Conservation (phyloP, 495 filamentous ascomycete species). For the Copromyces sp. region DNA sequence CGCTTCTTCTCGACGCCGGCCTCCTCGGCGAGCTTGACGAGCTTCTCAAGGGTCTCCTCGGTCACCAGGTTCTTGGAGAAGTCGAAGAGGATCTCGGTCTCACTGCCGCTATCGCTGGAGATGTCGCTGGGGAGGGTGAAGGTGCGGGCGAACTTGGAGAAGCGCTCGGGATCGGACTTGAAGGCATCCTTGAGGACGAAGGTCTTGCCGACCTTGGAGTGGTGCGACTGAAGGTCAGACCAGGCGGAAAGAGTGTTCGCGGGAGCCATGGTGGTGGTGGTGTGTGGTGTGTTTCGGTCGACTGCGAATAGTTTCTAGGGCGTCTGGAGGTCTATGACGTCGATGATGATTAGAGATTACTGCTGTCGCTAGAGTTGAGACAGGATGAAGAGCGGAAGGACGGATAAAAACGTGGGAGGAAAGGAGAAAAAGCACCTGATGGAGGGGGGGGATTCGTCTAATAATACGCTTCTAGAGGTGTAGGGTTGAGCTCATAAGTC, state of each 20-base stretch:
- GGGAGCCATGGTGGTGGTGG: slow-evolving; percentile 45
- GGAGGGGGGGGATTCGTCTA: not conserved
- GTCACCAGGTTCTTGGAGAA: slow-evolving; percentile 98
- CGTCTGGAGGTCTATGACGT: not conserved
- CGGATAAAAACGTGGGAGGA: not conserved
- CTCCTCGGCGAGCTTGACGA: slow-evolving; percentile 84
- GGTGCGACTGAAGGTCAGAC: slow-evolving; percentile 81
- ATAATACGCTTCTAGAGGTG: not conserved
- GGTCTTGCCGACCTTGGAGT: slow-evolving; percentile 67
- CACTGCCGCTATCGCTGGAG: slow-evolving; percentile 28
- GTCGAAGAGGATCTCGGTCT: slow-evolving; percentile 80
- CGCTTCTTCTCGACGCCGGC: slow-evolving; percentile 84
- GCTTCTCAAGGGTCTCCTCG: slow-evolving; percentile 76
- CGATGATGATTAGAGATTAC: not conserved
- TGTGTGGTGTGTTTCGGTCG: not conserved
- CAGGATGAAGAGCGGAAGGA: not conserved
- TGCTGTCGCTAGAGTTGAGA: not conserved
- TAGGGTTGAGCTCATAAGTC: not conserved
- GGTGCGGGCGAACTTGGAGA: slow-evolving; percentile 77
- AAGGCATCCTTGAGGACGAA: slow-evolving; percentile 93
- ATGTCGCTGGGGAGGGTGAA: slow-evolving; percentile 72
- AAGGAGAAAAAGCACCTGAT: not conserved
- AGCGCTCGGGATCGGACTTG: slow-evolving; percentile 76
- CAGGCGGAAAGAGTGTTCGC: slow-evolving; percentile 74
- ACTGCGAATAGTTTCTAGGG: not conserved